Base-by-base conservation (phyloP, 495 filamentous ascomycete species). In the Aspergillus asperescens region DNA sequence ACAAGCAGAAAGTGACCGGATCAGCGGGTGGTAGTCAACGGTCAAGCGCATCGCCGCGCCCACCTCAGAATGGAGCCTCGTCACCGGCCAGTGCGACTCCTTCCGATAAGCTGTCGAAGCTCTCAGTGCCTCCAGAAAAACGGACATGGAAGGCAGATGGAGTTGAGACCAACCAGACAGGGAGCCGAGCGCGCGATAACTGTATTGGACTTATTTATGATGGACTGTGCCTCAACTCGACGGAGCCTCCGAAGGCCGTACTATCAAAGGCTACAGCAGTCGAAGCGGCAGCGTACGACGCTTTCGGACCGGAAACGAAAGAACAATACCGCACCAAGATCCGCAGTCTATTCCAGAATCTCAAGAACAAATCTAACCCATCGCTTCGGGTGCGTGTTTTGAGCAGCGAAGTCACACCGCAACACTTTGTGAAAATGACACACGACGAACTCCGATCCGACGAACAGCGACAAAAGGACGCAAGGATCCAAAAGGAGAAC, bases 121-220 rank as follows among this genome's bases (percentile, higher is more conserved):
- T 80, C 70, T 79, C 81, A 29, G 89, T 93, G 52, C 78, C 91
- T 44, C 80, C 79, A 4, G 83, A 87, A 48, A 89, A 88, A 68
- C 81, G 93, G 32, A 88, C 79, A 19, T 87, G 84, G 78, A 86
- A 85, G 63, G 77, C 79, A 18, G 93, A 98, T 66, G 82, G 82
- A 19, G 84, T 95, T 34, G 81, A 89, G 51, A 76, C 75, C 60
- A 79, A 84, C 34, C 61, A 67, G 23, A 96, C 90, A 0, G 79
- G 77, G n/a, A 84, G 85, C 62, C 60, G 76, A 29, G 74, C 77
- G 43, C 82, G 93, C 31, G 84, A 98, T 69, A 85, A 81, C 59
- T 90, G 86, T 65, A 82, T 92, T 51, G 88, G 87, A n/a, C 77
- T 97, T 19, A 79, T 97, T 59, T 98, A 98, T 74, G 89, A 97